These are phyloP conservation scores for Fragaria vesca DNA, from an alignment of 306 rosid genomes.

Conservation along the genomic window DNA sequence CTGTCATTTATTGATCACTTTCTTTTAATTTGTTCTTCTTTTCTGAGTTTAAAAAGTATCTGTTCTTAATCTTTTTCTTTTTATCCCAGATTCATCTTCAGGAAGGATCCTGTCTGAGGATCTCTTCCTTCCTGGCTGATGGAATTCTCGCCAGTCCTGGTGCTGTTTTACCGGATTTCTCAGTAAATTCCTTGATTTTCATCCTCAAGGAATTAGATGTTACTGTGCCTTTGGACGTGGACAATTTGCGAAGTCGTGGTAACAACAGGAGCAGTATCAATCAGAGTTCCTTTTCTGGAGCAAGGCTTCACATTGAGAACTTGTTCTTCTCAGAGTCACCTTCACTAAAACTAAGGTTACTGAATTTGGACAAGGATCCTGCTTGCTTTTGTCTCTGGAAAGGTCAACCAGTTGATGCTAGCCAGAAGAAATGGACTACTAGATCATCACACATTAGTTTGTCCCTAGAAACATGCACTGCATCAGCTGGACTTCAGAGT, in stretches of 20 bases:
- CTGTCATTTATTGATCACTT: neutral
- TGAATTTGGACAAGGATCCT: slow-evolving; percentile 90
- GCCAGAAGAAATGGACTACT: slow-evolving; percentile 81
- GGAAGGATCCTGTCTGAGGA: slow-evolving; percentile 91
- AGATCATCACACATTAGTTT: slow-evolving; percentile 67
- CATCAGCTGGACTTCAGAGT: slow-evolving; percentile 39
- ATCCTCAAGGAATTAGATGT: slow-evolving; percentile 66
- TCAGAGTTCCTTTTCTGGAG: slow-evolving; percentile 72
- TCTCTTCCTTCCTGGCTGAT: slow-evolving; percentile 85
- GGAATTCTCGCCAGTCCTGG: slow-evolving; percentile 80
- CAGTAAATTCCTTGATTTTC: slow-evolving; percentile 68
- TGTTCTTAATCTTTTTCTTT: slow-evolving; percentile 12
- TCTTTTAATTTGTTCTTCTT: slow-evolving; percentile 10
- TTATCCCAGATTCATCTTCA: slow-evolving; percentile 75
- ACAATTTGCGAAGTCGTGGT: slow-evolving; percentile 40
- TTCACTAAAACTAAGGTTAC: slow-evolving; percentile 50
- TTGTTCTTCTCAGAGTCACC: slow-evolving; percentile 71
- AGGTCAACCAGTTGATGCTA: slow-evolving; percentile 84
- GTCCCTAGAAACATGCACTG: slow-evolving; percentile 64
- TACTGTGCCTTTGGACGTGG: slow-evolving; percentile 67
- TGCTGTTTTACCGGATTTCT: slow-evolving; percentile 80
- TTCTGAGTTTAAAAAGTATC: slow-evolving; percentile 14
- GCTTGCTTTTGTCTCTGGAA: slow-evolving; percentile 95
- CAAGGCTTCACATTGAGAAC: slow-evolving; percentile 74
- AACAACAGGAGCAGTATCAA: slow-evolving; percentile 34